These are phyloP conservation scores for Talaromyces sp. DNA, from an alignment of 2,329 filamentous ascomycete species.

Conservation along the genomic window DNA sequence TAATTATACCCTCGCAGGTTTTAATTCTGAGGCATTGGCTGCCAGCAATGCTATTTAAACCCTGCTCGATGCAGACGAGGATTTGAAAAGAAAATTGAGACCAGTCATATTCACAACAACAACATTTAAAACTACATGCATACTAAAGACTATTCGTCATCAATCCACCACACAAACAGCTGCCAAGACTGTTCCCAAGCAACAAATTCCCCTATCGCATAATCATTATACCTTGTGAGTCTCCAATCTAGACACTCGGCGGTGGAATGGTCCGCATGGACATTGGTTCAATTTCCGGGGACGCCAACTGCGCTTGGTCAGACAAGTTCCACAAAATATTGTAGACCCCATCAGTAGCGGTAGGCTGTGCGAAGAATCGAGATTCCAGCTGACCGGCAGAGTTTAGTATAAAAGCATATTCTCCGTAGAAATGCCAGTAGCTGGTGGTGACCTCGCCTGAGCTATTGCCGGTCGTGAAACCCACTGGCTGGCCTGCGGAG, in stretches of 20 bases:
- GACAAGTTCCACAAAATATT: conserved; percentile 1
- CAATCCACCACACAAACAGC: not conserved
- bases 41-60: not conserved
- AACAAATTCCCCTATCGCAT: not conserved
- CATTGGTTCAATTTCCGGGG: not conserved
- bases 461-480: not conserved
- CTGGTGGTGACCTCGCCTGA: not conserved
- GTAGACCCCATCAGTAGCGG: not conserved
- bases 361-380: conserved; percentile 2
- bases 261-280: not conserved
- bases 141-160: not conserved
- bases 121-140: not conserved
- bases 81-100: not conserved
- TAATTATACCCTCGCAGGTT: not conserved
- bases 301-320: not conserved
- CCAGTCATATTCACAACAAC: not conserved
- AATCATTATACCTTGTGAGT: not conserved
- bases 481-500: not conserved
- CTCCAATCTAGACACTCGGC: not conserved
- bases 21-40: not conserved
- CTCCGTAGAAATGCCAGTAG: conserved; percentile 1
- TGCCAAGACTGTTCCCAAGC: not conserved
- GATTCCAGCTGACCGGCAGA: not conserved
- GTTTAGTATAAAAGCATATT: not conserved
- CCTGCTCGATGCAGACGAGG: not conserved